Percentiles rank a stretch among this genome's conserved stretches.
Conservation (phyloP, 176 grass and related monocot species). For the Oryza rufipogon region DNA sequence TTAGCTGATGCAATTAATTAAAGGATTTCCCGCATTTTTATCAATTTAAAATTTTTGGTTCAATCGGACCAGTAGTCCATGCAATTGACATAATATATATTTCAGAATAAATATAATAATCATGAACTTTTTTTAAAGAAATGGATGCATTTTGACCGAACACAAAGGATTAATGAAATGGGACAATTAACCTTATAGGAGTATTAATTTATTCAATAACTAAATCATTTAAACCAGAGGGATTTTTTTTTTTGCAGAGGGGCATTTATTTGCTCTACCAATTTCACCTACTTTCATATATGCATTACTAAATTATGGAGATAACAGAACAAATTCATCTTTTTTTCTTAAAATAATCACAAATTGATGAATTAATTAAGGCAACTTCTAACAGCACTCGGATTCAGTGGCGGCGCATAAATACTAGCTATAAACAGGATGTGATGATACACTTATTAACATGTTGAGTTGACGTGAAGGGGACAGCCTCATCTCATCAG, state of each 20-base stretch:
- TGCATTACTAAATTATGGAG: background rate
- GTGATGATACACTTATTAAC: background rate
- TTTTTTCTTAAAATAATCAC: no score
- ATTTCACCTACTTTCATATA: background rate
- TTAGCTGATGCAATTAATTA: no score
- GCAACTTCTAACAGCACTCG: slow-evolving; percentile 25
- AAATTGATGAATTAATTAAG: background rate
- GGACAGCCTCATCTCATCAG: background rate
- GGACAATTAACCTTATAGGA: no score
- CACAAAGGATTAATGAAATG: background rate
- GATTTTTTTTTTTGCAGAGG: no score
- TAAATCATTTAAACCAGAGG: no score
- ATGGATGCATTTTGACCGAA: no score
- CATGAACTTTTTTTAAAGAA: background rate
- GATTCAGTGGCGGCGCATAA: slow-evolving; percentile 20
- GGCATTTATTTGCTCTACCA: background rate
- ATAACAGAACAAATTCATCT: background rate
- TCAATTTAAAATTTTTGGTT: no score
- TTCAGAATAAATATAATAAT: background rate
- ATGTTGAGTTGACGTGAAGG: background rate
- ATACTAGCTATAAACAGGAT: slow-evolving; percentile 16
- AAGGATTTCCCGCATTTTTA: no score
- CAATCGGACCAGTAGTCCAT: no score
- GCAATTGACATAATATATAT: no score
- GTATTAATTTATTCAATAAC: no score